These are phyloP conservation scores for Postia placenta DNA, from an alignment of 768 basidiomycete genomes.

Conservation along the genomic window DNA sequence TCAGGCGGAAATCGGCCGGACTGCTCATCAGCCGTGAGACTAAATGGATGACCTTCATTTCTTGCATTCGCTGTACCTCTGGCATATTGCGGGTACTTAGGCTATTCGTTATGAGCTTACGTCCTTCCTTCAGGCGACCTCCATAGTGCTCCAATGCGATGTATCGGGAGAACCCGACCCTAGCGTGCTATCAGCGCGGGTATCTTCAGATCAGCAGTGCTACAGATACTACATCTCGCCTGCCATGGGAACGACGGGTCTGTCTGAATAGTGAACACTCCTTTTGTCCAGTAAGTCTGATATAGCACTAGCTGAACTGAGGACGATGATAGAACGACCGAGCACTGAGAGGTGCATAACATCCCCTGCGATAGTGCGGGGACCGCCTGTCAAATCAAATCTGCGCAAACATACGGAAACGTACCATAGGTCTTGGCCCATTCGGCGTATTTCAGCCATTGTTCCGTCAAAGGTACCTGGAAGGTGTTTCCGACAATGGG, in stretches of 20 bases:
- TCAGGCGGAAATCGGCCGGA: constrained; percentile 33
- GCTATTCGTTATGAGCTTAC: constrained; percentile 25
- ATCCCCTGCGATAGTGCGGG: too few species aligned
- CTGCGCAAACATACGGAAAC: too few species aligned
- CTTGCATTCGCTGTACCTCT: constrained; percentile 26
- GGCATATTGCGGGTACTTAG: constrained; percentile 29
- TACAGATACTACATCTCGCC: constrained; percentile 17
- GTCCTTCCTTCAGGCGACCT: constrained; percentile 21
- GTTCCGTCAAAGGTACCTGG: constrained; percentile 15
- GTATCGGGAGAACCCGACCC: constrained; percentile 8
- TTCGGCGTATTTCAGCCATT: constrained; percentile 14
- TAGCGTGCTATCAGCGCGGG: constrained; percentile 7
- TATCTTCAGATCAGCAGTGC: neutral
- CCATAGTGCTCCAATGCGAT: constrained; percentile 16
- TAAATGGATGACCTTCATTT: constrained; percentile 26
- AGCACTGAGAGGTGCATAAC: constrained; percentile 2
- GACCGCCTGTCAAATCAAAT: too few species aligned
- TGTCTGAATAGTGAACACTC: constrained; percentile 33
- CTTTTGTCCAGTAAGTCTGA: constrained; percentile 24
- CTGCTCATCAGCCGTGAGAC: constrained; percentile 26
- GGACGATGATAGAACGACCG: constrained; percentile 15
- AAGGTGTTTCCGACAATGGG: constrained; percentile 21
- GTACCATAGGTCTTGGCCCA: constrained; percentile 23
- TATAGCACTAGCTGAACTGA: constrained; percentile 24
- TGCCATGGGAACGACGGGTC: constrained; percentile 23